Evolutionary conservation across 2,329 filamentous ascomycete species (phyloP).

Genomic region (Colletotrichum godetiae): DNA sequence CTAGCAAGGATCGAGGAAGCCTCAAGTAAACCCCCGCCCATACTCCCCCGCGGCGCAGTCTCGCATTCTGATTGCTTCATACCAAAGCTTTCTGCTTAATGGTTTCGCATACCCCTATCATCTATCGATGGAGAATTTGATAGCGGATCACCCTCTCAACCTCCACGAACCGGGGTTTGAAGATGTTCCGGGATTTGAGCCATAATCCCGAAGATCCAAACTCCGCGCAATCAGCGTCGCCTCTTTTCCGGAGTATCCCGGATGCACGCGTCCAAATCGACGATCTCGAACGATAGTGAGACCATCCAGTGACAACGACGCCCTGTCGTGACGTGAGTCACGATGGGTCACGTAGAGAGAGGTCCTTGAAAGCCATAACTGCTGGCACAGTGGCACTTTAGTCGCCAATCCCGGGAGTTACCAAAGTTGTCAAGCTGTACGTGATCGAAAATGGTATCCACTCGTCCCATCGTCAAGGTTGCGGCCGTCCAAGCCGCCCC

Average conservation of each 20-base stretch:
- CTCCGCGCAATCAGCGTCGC: not conserved
- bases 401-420: not conserved
- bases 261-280: not conserved
- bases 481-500: constrained; percentile 54
- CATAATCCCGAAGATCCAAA: not conserved
- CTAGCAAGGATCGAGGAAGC: not conserved
- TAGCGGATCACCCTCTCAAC: not conserved
- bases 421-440: not conserved
- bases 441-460: constrained; percentile 15
- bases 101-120: not conserved
- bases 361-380: constrained; percentile 2
- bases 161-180: constrained; percentile 31
- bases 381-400: not conserved
- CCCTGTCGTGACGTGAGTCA: not conserved
- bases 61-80: too few relatives aligned
- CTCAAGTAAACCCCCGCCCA: not conserved
- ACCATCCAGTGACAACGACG: not conserved
- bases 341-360: not conserved
- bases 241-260: constrained; percentile 1
- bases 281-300: constrained; percentile 5
- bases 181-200: constrained; percentile 38
- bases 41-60: not conserved
- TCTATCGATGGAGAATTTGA: not conserved
- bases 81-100: not conserved
- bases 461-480: constrained; percentile 45